A percentile compares a stretch with the other conserved stretches of the same genome.
These are phyloP conservation scores for Botrytis cinerea DNA, from an alignment of 2,329 filamentous ascomycete species.

Conservation along the genomic window DNA sequence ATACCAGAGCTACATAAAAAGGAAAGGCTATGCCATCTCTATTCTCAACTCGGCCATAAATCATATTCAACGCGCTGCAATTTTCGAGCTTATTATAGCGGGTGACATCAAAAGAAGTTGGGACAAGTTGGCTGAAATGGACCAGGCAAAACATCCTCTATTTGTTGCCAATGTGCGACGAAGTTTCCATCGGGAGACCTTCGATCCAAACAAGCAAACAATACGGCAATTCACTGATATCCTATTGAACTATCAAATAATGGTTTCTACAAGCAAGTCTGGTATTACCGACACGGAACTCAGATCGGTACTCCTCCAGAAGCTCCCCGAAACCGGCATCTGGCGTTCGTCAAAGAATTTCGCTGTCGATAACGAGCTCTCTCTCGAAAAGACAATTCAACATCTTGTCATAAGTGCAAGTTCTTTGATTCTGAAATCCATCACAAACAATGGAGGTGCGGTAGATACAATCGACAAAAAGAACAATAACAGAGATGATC, in stretches of 20 bases:
- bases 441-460: not conserved
- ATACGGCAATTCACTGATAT: not conserved
- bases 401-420: not conserved
- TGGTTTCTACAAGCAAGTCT: not conserved
- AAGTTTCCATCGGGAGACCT: not conserved
- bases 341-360: accelerated
- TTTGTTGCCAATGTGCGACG: not conserved
- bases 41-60: not conserved
- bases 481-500: not conserved
- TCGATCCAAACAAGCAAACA: not conserved
- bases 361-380: accelerated
- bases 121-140: not conserved
- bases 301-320: not conserved
- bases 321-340: not conserved
- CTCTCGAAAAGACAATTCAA: not conserved
- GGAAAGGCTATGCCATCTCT: not conserved
- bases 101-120: not conserved
- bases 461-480: not conserved
- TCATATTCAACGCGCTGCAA: not conserved
- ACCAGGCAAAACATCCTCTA: not conserved
- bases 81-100: not conserved
- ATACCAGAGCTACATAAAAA: not conserved
- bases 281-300: not conserved
- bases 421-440: not conserved
- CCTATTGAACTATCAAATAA: not conserved